Conservation (phyloP, 2,329 filamentous ascomycete species). For the Penicillium sclerotigenum region DNA sequence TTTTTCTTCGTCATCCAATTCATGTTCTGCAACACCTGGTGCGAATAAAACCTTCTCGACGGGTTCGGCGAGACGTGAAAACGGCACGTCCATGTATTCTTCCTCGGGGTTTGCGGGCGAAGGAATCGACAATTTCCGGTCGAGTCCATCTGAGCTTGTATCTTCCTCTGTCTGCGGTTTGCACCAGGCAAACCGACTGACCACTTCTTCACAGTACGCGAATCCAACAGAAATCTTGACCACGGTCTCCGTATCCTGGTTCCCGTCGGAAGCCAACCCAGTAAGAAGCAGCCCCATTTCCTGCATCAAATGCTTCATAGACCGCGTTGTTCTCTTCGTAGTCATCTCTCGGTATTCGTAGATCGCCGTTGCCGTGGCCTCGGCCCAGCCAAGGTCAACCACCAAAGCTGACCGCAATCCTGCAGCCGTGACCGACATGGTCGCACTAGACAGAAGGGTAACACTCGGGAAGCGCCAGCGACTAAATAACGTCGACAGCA, state of each 20-base stretch:
- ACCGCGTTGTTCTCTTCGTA: constrained; percentile 67
- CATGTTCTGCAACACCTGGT: constrained; percentile 48
- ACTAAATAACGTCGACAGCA: constrained; percentile 75
- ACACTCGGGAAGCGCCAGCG: constrained; percentile 77
- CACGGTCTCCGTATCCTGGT: constrained; percentile 31
- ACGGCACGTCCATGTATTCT: constrained; percentile 59
- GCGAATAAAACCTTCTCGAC: constrained; percentile 74
- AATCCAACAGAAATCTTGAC: constrained; percentile 57
- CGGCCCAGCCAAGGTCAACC: constrained; percentile 88
- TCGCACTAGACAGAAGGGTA: constrained; percentile 73
- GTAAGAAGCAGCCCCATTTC: constrained; percentile 56
- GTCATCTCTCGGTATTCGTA: constrained; percentile 86
- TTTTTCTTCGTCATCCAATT: constrained; percentile 83
- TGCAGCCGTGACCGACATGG: constrained; percentile 71
- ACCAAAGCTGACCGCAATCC: constrained; percentile 83
- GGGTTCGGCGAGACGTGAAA: constrained; percentile 67
- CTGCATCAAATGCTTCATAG: constrained; percentile 67
- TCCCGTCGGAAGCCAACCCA: constrained; percentile 18
- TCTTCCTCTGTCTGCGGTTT: constrained; percentile 27
- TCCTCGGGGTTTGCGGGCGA: constrained; percentile 42
- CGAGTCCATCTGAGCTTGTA: not conserved
- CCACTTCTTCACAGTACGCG: constrained; percentile 76
- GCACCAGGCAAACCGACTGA: constrained; percentile 77
- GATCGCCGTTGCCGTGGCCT: constrained; percentile 79
- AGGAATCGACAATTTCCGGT: constrained; percentile 46